These are phyloP conservation scores for Bolboschoenus planiculmis DNA, from an alignment of 176 grass and related monocot genomes.

Conservation along the genomic window DNA sequence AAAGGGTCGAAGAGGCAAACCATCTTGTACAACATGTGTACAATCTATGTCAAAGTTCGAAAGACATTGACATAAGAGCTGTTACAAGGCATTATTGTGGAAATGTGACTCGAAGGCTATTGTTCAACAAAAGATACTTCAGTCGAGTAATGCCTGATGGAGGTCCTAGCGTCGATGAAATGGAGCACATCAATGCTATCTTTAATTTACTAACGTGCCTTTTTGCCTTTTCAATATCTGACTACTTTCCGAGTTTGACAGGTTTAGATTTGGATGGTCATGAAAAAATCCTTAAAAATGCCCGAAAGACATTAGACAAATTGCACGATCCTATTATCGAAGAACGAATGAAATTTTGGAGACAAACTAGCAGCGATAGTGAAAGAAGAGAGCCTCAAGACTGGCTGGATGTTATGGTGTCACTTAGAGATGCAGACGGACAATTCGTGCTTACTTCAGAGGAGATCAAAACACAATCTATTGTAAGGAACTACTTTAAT, in stretches of 20 bases:
- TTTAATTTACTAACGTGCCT: constrained; percentile 18
- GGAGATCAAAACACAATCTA: constrained; percentile 26
- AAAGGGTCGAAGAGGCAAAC: constrained; percentile 32
- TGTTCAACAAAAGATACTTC: constrained; percentile 35
- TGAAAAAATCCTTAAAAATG: constrained; percentile 21
- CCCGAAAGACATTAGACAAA: background rate
- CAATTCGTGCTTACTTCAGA: background rate
- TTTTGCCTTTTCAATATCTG: constrained; percentile 31
- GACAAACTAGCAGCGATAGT: background rate
- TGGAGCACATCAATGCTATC: constrained; percentile 27
- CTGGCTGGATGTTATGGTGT: constrained; percentile 17
- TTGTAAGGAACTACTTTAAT: background rate
- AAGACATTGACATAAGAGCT: constrained; percentile 25
- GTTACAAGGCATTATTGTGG: constrained; percentile 28
- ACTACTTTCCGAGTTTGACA: constrained; percentile 30
- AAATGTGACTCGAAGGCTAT: constrained; percentile 30
- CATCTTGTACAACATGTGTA: constrained; percentile 29
- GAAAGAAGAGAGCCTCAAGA: constrained; percentile 10
- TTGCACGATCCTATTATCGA: constrained; percentile 36
- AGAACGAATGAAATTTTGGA: constrained; percentile 15
- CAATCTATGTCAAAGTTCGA: constrained; percentile 2
- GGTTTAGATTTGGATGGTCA: constrained; percentile 39
- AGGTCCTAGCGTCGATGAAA: constrained; percentile 24
- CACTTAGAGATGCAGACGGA: constrained; percentile 1
- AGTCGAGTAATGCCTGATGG: background rate